Evolutionary conservation across 2,329 filamentous ascomycete genomes (phyloP), one percentile per base, ranked within the genome.

Genomic region (Aspergillus brunneoviolaceus): DNA sequence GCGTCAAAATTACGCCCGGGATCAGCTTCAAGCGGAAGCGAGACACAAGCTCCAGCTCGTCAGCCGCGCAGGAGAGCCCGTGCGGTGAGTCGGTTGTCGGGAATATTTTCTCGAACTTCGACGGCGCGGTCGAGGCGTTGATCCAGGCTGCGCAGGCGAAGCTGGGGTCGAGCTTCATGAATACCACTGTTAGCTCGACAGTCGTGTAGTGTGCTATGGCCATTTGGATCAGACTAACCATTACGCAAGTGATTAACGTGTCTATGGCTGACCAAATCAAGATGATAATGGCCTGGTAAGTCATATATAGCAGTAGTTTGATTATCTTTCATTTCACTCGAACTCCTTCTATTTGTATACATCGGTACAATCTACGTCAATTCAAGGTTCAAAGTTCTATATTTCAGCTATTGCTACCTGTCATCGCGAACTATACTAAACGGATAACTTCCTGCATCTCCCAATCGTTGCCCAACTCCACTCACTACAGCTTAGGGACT

Each of bases 1-100:
- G 84, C 68, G 74, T 75, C 39, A 69, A 69, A 16, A 76, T 79
- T 2, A 69, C 72, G 2, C 66, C 74, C 0, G 77, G 76, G 27
- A 60, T 77, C 29, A 69, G 73, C 55, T 68, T 74, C 55, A 65
- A 68, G 21, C 1, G 39, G 14, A 78, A 74, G 67, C 49, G 62
- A 48, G 67, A 59, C 31, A 55, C 49, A 3, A 60, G 23, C 12
- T 49, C 47, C 12, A 58, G 25, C 42, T 49, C 39, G 9, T 39
- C 31, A 19, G 35, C 39, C 39, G 14, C 39, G 25, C 19, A 60
- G 27, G 63, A 62, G 29, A 51, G 45, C 23, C 12, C 56, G 2
- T 66, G 63, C 16, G 65, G 65, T 7, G 61, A 62, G 45, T 66
- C 65, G 11, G 53, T 65, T 5, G 59, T 66, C 49, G 60, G 61